Conservation (phyloP, 2,329 filamentous ascomycete species). For the Diaporthe humulicola region DNA sequence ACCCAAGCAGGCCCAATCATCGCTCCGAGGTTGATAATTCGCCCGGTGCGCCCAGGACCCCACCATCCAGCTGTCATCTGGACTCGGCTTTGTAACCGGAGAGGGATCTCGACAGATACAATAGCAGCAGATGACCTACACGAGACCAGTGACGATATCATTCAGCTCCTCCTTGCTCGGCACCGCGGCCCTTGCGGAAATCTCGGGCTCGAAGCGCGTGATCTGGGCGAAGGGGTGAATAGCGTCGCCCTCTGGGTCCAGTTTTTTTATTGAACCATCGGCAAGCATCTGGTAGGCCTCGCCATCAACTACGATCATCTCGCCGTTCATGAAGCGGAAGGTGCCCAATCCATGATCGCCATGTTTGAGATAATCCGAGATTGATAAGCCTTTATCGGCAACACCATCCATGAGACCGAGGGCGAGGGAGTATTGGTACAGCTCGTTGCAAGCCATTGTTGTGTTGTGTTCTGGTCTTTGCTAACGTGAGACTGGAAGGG, state of each 20-base stretch:
- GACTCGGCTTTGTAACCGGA: no score
- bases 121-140: constrained; percentile 30
- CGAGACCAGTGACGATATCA: constrained; percentile 40
- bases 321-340: constrained; percentile 50
- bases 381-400: constrained; percentile 48
- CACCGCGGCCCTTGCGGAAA: constrained; percentile 37
- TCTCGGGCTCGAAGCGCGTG: constrained; percentile 47
- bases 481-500: neutral
- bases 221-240: constrained; percentile 51
- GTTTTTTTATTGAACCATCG: constrained; percentile 46
- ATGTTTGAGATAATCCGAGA: constrained; percentile 46
- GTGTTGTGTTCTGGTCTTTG: neutral
- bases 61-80: neutral
- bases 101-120: no score
- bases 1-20: neutral
- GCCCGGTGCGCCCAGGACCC: neutral
- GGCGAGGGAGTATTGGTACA: constrained; percentile 52
- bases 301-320: constrained; percentile 52
- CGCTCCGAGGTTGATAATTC: neutral
- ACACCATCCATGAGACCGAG: constrained; percentile 53
- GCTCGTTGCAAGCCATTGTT: constrained; percentile 48
- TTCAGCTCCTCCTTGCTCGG: constrained; percentile 46
- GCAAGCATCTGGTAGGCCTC: constrained; percentile 51
- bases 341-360: constrained; percentile 53
- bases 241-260: constrained; percentile 43